A percentile compares a stretch with the other conserved stretches of the same genome.
Conservation (phyloP, 1,139 yeast species). For the Meyerozyma elateridarum region DNA sequence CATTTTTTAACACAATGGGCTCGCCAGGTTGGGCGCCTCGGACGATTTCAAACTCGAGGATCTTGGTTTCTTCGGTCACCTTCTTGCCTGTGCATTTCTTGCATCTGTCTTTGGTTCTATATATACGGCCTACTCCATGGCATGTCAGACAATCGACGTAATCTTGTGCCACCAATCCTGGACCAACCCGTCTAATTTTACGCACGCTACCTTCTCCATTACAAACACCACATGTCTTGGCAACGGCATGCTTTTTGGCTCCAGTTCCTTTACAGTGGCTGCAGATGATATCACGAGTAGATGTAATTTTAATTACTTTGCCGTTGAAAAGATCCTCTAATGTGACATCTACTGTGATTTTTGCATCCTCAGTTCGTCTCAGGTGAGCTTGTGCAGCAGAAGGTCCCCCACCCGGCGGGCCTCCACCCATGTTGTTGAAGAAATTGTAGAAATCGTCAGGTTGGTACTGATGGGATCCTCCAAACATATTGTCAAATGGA, state of each 20-base stretch:
- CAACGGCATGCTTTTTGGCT: slow-evolving; percentile 55
- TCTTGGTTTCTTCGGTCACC: slow-evolving; percentile 61
- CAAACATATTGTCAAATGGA: slow-evolving; percentile 40
- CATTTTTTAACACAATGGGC: slow-evolving; percentile 54
- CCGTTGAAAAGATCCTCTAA: slow-evolving; percentile 81
- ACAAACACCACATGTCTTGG: slow-evolving; percentile 60
- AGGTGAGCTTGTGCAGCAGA: slow-evolving; percentile 12
- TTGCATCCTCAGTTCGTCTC: slow-evolving; percentile 69
- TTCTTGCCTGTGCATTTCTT: slow-evolving; percentile 69
- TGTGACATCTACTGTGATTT: slow-evolving; percentile 56
- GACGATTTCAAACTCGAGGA: slow-evolving; percentile 72
- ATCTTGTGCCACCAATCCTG: slow-evolving; percentile 70
- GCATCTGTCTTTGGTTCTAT: slow-evolving; percentile 68
- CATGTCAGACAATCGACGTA: slow-evolving; percentile 65
- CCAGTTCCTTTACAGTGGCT: slow-evolving; percentile 72
- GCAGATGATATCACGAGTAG: slow-evolving; percentile 73
- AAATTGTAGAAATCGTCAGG: slow-evolving; percentile 73
- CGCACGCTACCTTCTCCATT: slow-evolving; percentile 65
- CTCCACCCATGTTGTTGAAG: slow-evolving; percentile 46
- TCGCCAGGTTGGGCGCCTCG: slow-evolving; percentile 69
- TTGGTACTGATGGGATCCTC: slow-evolving; percentile 32
- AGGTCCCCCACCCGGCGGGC: slow-evolving; percentile 15
- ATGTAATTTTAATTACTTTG: slow-evolving; percentile 68
- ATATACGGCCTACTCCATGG: slow-evolving; percentile 63
- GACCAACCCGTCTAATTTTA: slow-evolving; percentile 63